Evolutionary conservation across 2,329 filamentous ascomycete genomes (phyloP).

Genomic region (Tolypocladium nubicola): DNA sequence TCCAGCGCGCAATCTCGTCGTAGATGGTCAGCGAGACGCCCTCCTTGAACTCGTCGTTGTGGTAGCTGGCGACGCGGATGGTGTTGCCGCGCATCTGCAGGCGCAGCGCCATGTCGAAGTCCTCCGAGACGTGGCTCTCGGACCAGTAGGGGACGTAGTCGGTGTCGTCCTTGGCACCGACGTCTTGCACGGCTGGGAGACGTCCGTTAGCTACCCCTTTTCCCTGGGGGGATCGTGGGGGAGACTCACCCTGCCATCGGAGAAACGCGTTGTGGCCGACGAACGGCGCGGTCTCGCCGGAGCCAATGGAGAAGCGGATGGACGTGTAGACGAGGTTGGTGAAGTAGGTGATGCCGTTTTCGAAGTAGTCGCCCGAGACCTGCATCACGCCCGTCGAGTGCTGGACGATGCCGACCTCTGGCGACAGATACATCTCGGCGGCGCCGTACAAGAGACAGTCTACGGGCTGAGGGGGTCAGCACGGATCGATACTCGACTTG

Average conservation of each 20-base stretch:
- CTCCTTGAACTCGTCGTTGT: conserved; percentile 60
- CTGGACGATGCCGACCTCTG: conserved; percentile 61
- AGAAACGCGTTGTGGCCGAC: conserved; percentile 71
- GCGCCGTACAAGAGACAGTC: conserved; percentile 62
- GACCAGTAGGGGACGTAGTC: conserved; percentile 62
- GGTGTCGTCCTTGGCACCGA: conserved; percentile 18
- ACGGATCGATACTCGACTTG: background rate
- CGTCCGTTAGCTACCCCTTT: background rate
- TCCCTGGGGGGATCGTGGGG: no score
- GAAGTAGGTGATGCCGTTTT: conserved; percentile 66
- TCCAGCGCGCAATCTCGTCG: conserved; percentile 61
- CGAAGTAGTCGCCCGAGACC: conserved; percentile 61
- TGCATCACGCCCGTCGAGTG: conserved; percentile 70
- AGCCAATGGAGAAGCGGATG: conserved; percentile 59
- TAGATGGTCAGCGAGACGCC: conserved; percentile 65
- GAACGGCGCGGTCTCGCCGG: conserved; percentile 63
- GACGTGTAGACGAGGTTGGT: conserved; percentile 68
- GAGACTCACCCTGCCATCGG: conserved; percentile 41
- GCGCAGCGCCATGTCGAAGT: conserved; percentile 66
- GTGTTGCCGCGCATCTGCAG: conserved; percentile 59
- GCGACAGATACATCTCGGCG: conserved; percentile 59
- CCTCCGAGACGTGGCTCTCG: conserved; percentile 65
- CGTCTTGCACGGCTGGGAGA: conserved; percentile 21
- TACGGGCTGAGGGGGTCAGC: conserved; percentile 25
- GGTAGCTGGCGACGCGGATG: conserved; percentile 59